Base-by-base conservation (phyloP, 106 monocot genomes). In the Allium cepa region DNA sequence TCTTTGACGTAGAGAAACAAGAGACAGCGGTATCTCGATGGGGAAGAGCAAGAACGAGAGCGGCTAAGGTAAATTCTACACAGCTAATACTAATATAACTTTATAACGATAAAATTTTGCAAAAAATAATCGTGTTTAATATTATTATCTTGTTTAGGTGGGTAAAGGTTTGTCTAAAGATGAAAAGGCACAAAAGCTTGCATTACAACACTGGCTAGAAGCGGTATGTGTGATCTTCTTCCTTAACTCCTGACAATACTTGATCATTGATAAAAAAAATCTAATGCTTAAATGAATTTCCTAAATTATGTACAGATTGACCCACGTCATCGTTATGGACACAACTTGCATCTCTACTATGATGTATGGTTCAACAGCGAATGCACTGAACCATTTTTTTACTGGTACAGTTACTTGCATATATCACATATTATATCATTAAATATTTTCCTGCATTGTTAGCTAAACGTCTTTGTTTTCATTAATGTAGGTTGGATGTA, bases 151-250 rank as follows among this genome's bases (percentile, higher is more conserved):
- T 68, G 68, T 53, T 69, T 59, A 85, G 85, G 87, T 87, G 55
- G 87, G 87, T 17, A 88, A 88, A 53, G 87, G 87, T 52, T 76
- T 88, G 66, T 88, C 80, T 6, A 88, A 88, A 69, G 80, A 88
- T 81, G 81, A 84, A 46, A 88, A 88, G 66, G 87, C 87, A 50
- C 87, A 84, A 55, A 84, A 84, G 59, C 81, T 88, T 27, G 87
- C 87, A 73, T 72, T 88, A 17, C 80, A 78, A 67, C 87, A 88
- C 68, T 88, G 87, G 87, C 87, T 88, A 26, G 87, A 88, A 78
- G 87, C 87, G 26, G 87, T 88, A 78, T 57, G 80, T 59, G n/a
- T 16, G 17, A 17, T 59, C 59, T 15, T 59, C 14, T 62, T 56
- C 57, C 36, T 49, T 16, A 14, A 16, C 15, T 12, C 4, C 49